Evolutionary conservation across 2,329 filamentous ascomycete genomes (phyloP), one percentile per base, ranked within the genome.

Genomic region (Thielaviopsis euricoi): DNA sequence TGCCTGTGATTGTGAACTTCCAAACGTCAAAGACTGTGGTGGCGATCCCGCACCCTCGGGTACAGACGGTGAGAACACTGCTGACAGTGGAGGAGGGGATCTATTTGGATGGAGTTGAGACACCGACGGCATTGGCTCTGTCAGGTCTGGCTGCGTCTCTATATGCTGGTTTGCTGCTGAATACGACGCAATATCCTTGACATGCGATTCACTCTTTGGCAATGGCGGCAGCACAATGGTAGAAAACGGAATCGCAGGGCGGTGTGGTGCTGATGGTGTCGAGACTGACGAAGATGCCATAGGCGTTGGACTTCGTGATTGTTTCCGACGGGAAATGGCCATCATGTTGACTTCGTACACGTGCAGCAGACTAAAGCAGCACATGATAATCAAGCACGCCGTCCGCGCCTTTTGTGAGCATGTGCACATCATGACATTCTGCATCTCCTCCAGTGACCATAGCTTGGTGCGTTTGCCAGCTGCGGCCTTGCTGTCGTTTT

Each of bases 301-400:
- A 6, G n/a, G 46, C 1, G 33, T 10, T 6, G 33, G n/a, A 25
- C 40, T 48, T n/a, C 23, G 17, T n/a, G 29, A 5, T 22, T 43
- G 25, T 6, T 53, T 21, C 15, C 33, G 29, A 19, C 58, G 48
- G 49, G 48, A 43, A 17, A 59, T 19, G 23, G 53, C 49, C 37
- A 52, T 22, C 7, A 56, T 49, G 33, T 53, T 59, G 6, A 59
- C 46, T 10, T 59, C 53, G 13, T 56, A 59, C 9, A 59, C 53
- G 19, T 26, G 37, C 19, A 59, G 22, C n/a, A 59, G 51, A 12
- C 53, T 48, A 26, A 56, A 48, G 43, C 58, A 59, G 19, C 48
- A n/a, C 21, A 56, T 53, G 12, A 59, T 56, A 21, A 59, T 53
- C 1, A 29, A 13, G 17, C 50, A 43, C 19, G 58, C 53, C 3